Conservation (phyloP, 495 filamentous ascomycete genomes). For the Podospora pseudocomata region DNA sequence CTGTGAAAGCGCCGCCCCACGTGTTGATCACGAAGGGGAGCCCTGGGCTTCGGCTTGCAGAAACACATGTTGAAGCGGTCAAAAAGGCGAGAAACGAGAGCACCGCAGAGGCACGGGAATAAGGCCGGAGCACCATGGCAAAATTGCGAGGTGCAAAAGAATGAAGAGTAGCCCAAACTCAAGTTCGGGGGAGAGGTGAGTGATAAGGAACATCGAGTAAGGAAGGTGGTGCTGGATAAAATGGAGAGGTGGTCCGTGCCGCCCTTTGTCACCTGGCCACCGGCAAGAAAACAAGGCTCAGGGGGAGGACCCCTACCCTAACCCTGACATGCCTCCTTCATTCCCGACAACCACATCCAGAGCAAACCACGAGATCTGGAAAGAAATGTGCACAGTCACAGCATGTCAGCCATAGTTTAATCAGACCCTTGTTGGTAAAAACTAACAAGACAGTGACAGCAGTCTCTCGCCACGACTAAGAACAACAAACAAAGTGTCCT, state of each 20-base stretch:
- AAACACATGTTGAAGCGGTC: background rate
- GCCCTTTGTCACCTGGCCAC: background rate
- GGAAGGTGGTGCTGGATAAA: background rate
- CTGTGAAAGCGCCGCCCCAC: constrained; percentile 46
- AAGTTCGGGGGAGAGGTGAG: background rate
- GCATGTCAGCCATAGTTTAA: too few relatives aligned
- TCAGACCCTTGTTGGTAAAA: too few relatives aligned
- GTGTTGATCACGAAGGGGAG: constrained; percentile 46
- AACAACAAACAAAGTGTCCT: too few relatives aligned
- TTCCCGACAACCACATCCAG: too few relatives aligned
- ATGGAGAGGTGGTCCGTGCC: background rate
- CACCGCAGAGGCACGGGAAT: background rate
- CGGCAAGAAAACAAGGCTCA: background rate
- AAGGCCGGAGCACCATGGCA: background rate
- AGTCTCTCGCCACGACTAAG: too few relatives aligned
- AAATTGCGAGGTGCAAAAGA: background rate
- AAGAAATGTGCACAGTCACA: too few relatives aligned
- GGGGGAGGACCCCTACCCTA: background rate
- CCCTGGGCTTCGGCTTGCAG: constrained; percentile 19
- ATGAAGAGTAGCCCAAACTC: background rate
- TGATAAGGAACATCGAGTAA: background rate
- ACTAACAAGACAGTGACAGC: too few relatives aligned
- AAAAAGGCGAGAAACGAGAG: background rate
- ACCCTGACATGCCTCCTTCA: background rate
- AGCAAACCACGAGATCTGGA: too few relatives aligned